These are phyloP conservation scores for Corymbia calophylla DNA, from an alignment of 441 rosid species.

Conservation along the genomic window DNA sequence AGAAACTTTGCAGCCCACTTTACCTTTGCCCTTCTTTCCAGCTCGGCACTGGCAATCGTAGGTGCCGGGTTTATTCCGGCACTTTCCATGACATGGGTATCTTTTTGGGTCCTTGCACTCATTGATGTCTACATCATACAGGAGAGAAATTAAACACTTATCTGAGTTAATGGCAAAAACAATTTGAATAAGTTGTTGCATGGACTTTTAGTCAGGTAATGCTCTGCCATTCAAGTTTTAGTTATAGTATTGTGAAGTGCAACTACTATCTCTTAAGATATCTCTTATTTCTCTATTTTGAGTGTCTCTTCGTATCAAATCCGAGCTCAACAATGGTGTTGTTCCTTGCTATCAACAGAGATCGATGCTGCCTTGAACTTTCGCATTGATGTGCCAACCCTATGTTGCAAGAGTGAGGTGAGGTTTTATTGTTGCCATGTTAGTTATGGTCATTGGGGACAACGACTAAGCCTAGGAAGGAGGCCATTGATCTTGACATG, in stretches of 20 bases:
- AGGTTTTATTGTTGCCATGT: accelerated
- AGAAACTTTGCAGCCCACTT: accelerated
- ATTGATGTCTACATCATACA: neutral
- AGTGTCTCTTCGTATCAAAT: accelerated
- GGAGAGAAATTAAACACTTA: neutral
- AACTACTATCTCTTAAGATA: accelerated
- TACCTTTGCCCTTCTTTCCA: neutral
- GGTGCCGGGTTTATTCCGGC: accelerated
- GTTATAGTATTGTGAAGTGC: neutral
- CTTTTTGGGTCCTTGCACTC: accelerated
- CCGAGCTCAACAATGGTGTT: no score
- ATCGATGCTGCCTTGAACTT: accelerated
- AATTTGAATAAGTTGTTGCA: accelerated
- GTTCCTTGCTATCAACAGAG: neutral
- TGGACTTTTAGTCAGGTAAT: accelerated
- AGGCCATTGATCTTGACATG: neutral
- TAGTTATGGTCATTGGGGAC: neutral
- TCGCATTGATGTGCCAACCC: neutral
- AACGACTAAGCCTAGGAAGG: neutral
- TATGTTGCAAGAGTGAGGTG: accelerated
- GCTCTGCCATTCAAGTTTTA: neutral
- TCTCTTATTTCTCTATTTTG: neutral
- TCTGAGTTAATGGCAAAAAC: accelerated
- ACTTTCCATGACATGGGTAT: neutral
- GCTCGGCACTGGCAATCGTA: neutral